Evolutionary conservation across 768 basidiomycete genomes (phyloP).

Genomic region (Dentipellis fragilis): DNA sequence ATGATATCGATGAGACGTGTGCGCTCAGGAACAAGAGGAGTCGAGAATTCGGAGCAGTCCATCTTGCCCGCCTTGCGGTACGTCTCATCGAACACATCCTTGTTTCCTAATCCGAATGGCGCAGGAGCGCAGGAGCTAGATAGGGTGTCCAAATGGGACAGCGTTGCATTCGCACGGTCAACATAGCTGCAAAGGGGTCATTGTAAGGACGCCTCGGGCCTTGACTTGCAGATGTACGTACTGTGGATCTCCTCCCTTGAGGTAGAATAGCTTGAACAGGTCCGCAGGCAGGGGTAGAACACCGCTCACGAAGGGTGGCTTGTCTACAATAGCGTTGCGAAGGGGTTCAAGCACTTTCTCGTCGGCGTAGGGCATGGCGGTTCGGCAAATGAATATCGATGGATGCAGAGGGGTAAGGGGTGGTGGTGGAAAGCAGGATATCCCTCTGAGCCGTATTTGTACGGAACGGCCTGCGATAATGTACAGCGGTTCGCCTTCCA

Average conservation of each 20-base stretch:
- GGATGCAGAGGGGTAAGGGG: too few relatives aligned
- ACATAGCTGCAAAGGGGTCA: conserved; percentile 2
- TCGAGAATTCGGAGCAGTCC: neutral
- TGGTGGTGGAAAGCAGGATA: too few relatives aligned
- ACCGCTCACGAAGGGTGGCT: conserved; percentile 7
- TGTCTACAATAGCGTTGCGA: neutral
- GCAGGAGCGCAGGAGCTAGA: conserved; percentile 27
- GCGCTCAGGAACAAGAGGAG: neutral
- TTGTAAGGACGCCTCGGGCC: neutral
- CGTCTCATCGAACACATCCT: conserved; percentile 1
- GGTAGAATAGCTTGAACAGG: conserved; percentile 7
- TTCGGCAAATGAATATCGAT: too few relatives aligned
- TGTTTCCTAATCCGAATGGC: conserved; percentile 23
- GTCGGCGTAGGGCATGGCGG: neutral
- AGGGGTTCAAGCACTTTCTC: neutral
- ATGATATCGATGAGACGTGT: conserved; percentile 2
- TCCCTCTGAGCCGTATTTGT: too few relatives aligned
- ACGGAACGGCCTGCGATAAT: too few relatives aligned
- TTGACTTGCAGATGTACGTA: neutral
- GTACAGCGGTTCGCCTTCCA: too few relatives aligned
- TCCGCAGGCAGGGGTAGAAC: neutral
- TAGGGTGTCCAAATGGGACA: conserved; percentile 17
- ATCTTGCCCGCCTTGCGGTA: conserved; percentile 4
- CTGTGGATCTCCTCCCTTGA: neutral
- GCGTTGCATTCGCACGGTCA: conserved; percentile 2